phyloP scores from a whole-genome alignment of 2,329 filamentous ascomycete species.

The Helotiales sp. region DNA sequence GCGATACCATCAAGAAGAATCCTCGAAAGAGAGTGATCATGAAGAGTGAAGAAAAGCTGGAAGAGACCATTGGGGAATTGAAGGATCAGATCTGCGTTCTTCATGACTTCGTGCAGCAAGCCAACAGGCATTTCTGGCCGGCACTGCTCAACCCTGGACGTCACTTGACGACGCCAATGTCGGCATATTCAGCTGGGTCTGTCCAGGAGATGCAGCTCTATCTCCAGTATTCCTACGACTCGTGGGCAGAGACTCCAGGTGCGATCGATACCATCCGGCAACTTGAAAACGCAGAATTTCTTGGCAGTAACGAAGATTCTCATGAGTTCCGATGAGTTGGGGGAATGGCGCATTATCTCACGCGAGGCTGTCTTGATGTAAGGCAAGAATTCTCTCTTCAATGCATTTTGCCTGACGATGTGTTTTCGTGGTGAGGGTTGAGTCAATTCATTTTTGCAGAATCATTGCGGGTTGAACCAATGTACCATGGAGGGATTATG shows the following conservation, averaged over 20 bases:
- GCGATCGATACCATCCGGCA: slow-evolving; percentile 28
- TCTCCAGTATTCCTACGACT: slow-evolving; percentile 28
- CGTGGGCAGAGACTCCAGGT: slow-evolving; percentile 31
- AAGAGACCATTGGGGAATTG: slow-evolving; percentile 23
- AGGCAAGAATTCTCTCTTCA: no score
- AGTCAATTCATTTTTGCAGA: no score
- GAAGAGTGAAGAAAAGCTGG: slow-evolving; percentile 14
- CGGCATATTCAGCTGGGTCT: slow-evolving; percentile 22
- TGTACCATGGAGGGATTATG: no score
- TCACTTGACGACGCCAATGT: slow-evolving; percentile 21
- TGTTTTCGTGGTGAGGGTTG: no score
- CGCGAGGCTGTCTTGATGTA: no score
- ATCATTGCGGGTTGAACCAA: no score
- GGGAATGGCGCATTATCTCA: no score
- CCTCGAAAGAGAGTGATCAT: slow-evolving; percentile 16
- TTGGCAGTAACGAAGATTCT: no score
- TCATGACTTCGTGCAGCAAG: slow-evolving; percentile 20
- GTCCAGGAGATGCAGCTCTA: slow-evolving; percentile 28
- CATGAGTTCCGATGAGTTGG: no score
- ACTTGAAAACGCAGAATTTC: slow-evolving; percentile 3
- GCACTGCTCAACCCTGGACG: slow-evolving; percentile 27
- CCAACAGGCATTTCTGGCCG: slow-evolving; percentile 32
- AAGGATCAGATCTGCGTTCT: slow-evolving; percentile 29
- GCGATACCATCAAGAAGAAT: slow-evolving; percentile 26
- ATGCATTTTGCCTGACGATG: no score